Percentiles rank a stretch among this genome's conserved stretches.
These are phyloP conservation scores for Epicoccum nigrum DNA, from an alignment of 2,329 filamentous ascomycete genomes.

Conservation along the genomic window DNA sequence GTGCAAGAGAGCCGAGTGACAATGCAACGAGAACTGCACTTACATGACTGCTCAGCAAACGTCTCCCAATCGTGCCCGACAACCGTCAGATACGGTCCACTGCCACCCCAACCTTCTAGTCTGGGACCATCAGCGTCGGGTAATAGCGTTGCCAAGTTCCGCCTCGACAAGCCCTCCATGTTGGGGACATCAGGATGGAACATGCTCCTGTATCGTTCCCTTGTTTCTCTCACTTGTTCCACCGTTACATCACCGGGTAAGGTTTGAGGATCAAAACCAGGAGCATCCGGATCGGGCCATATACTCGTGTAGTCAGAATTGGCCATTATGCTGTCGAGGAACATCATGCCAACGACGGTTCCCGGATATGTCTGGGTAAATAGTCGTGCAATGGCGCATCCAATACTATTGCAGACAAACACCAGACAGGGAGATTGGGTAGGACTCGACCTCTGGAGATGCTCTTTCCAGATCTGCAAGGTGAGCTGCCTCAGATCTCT, in stretches of 20 bases:
- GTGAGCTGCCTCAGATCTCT: conserved; percentile 55
- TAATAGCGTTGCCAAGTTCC: conserved; percentile 52
- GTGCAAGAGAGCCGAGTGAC: no score
- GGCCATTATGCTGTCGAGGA: conserved; percentile 65
- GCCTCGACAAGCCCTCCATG: conserved; percentile 57
- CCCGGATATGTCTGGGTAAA: conserved; percentile 57
- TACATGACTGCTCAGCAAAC: conserved; percentile 57
- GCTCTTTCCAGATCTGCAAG: conserved; percentile 45
- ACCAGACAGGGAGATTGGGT: conserved; percentile 44
- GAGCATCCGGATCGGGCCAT: conserved; percentile 61
- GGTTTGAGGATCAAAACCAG: conserved; percentile 50
- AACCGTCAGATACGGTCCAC: conserved; percentile 55
- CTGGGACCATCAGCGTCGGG: conserved; percentile 53
- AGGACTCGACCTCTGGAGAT: conserved; percentile 47
- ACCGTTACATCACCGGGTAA: conserved; percentile 51
- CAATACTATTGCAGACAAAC: conserved; percentile 61
- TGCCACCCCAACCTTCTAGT: conserved; percentile 47
- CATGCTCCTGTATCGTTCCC: conserved; percentile 45
- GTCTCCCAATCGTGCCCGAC: conserved; percentile 61
- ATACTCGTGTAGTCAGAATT: conserved; percentile 62
- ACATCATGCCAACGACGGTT: conserved; percentile 54
- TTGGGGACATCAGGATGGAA: conserved; percentile 60
- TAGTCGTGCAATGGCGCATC: conserved; percentile 59
- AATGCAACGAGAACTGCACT: conserved; percentile 2
- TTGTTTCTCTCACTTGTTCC: conserved; percentile 44